A percentile compares a stretch with the other conserved stretches of the same genome.
Evolutionary conservation across 768 basidiomycete species (phyloP).

Genomic region (Boletus rubropictus): DNA sequence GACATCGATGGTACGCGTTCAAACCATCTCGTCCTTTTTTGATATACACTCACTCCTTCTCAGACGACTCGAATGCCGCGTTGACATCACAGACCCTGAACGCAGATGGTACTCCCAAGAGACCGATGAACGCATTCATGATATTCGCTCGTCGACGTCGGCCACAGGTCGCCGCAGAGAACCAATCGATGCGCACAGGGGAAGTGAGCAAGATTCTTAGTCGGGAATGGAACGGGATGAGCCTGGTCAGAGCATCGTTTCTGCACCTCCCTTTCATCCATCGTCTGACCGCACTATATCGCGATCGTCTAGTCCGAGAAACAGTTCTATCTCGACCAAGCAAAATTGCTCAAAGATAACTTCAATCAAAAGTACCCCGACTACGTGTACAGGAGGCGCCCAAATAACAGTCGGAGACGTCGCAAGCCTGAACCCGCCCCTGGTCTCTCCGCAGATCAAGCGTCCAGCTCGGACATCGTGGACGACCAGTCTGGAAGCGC

Average conservation of each 20-base stretch:
- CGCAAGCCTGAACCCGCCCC: slow-evolving; percentile 36
- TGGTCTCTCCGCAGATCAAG: slow-evolving; percentile 28
- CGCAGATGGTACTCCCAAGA: slow-evolving; percentile 81
- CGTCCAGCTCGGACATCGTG: slow-evolving; percentile 27
- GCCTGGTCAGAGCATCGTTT: slow-evolving; percentile 43
- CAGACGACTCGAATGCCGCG: slow-evolving; percentile 40
- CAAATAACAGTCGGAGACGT: slow-evolving; percentile 78
- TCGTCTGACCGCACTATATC: slow-evolving; percentile 11
- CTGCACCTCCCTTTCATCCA: neutral
- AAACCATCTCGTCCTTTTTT: slow-evolving; percentile 9
- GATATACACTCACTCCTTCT: slow-evolving; percentile 1
- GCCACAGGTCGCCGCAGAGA: slow-evolving; percentile 80
- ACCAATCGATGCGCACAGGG: slow-evolving; percentile 85
- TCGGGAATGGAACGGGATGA: slow-evolving; percentile 83
- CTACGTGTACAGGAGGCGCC: slow-evolving; percentile 83
- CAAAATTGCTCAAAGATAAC: slow-evolving; percentile 77
- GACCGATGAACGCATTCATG: slow-evolving; percentile 94
- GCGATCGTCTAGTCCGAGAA: slow-evolving; percentile 55
- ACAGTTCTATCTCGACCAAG: slow-evolving; percentile 83
- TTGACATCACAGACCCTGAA: slow-evolving; percentile 78
- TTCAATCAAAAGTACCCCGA: slow-evolving; percentile 86
- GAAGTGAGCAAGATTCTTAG: slow-evolving; percentile 86
- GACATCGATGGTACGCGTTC: slow-evolving; percentile 42
- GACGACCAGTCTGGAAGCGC: slow-evolving; percentile 27
- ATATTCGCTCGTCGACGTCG: slow-evolving; percentile 80